These are phyloP conservation scores for Corrigiola litoralis DNA, from an alignment of 179 eudicot genomes.

Conservation along the genomic window DNA sequence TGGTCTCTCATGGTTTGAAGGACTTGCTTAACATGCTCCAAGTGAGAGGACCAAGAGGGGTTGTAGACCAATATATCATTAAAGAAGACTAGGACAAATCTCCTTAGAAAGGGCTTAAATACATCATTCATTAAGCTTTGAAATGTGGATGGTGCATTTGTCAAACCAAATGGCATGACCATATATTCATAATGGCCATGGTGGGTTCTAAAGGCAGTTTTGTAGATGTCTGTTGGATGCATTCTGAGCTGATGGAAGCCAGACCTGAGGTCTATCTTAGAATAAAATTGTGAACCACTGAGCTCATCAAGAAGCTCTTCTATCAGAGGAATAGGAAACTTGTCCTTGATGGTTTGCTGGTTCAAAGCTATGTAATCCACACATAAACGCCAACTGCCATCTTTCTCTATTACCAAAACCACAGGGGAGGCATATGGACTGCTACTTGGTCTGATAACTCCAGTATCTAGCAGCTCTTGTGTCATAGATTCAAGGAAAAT, in stretches of 20 bases:
- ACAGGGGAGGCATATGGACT: background rate
- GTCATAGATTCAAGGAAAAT: too few species aligned
- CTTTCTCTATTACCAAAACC: conserved; percentile 1
- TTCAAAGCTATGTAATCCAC: conserved; percentile 1
- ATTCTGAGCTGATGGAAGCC: conserved; percentile 1
- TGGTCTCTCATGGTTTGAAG: too few species aligned
- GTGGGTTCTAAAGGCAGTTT: conserved; percentile 5
- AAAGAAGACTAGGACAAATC: too few species aligned
- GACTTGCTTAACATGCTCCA: too few species aligned
- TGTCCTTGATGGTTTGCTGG: background rate
- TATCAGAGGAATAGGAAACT: background rate
- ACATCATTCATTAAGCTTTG: background rate
- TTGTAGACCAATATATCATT: too few species aligned
- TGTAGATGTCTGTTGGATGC: background rate
- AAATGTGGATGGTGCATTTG: conserved; percentile 8
- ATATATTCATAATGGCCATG: conserved; percentile 7
- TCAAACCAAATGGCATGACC: conserved; percentile 8
- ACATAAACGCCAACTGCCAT: conserved; percentile 4
- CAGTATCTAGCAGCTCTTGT: background rate
- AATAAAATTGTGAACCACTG: background rate
- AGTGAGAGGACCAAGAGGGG: too few species aligned
- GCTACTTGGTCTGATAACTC: background rate
- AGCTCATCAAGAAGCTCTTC: conserved; percentile 10
- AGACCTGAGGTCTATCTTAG: background rate
- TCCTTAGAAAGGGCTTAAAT: too few species aligned